Evolutionary conservation across 352 stramenopile genomes (phyloP).

Genomic region (Elongisporangium anandrum): DNA sequence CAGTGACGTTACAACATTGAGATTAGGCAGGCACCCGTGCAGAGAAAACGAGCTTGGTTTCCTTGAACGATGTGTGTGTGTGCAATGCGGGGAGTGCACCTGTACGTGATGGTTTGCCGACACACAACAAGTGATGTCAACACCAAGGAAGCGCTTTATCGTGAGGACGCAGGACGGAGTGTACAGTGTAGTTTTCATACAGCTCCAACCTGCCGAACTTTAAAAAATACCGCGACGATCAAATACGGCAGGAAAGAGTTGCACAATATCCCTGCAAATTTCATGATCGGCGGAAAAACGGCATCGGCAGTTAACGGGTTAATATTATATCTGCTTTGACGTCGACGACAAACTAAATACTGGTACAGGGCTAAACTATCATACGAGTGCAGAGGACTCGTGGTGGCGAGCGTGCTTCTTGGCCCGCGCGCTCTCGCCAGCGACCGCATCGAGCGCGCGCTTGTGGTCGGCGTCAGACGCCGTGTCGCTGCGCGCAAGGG

Average conservation of each 20-base stretch:
- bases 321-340: neutral
- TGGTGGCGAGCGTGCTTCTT: neutral
- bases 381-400: neutral
- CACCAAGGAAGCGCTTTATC: no score
- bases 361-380: neutral
- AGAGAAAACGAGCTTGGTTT: no score
- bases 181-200: no score
- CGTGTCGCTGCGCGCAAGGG: neutral
- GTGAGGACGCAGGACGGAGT: no score
- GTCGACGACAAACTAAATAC: neutral
- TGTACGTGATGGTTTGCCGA: no score
- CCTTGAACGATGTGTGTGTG: no score
- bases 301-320: neutral
- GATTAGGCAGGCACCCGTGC: no score
- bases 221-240: neutral
- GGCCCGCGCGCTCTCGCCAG: conserved; percentile 3
- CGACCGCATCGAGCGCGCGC: conserved; percentile 1
- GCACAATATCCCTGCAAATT: neutral
- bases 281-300: no score
- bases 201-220: neutral
- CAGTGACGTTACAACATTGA: no score
- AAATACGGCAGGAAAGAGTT: neutral
- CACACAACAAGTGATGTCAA: no score
- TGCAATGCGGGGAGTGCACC: no score
- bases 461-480: neutral